Conservation (phyloP, 2,329 filamentous ascomycete species). For the Colletotrichum liaoningense region DNA sequence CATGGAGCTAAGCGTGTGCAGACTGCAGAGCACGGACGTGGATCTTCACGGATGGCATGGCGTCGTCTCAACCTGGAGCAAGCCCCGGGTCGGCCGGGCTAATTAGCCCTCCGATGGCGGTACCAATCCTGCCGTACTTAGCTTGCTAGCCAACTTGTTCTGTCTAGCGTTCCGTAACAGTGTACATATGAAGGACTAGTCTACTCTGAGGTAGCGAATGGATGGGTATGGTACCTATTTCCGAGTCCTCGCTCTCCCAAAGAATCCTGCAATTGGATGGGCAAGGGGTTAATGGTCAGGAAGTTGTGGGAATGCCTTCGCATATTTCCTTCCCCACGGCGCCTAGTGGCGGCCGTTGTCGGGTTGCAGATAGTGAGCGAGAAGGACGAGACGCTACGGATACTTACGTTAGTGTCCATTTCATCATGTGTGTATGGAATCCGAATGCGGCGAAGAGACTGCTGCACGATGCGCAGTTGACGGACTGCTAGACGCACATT, state of each 20-base stretch:
- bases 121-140: slow-evolving; percentile 1
- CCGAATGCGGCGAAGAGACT: neutral
- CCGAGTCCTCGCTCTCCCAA: neutral
- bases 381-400: neutral
- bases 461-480: neutral
- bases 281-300: neutral
- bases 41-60: slow-evolving; percentile 25
- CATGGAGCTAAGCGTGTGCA: neutral
- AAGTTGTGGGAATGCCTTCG: neutral
- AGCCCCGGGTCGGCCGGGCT: slow-evolving; percentile 30
- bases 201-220: neutral
- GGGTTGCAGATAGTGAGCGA: neutral
- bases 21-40: slow-evolving; percentile 17
- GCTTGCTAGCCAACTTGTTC: neutral
- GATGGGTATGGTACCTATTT: neutral
- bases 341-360: slow-evolving; percentile 7
- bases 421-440: neutral
- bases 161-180: neutral
- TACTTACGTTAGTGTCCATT: too few species aligned
- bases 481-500: slow-evolving; percentile 26
- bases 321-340: neutral
- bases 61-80: slow-evolving; percentile 32
- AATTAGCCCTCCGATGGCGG: slow-evolving; percentile 32
- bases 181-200: neutral
- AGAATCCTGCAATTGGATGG: neutral